Conservation (phyloP, 805 yeast species). For the Kluyveromyces siamensis region DNA sequence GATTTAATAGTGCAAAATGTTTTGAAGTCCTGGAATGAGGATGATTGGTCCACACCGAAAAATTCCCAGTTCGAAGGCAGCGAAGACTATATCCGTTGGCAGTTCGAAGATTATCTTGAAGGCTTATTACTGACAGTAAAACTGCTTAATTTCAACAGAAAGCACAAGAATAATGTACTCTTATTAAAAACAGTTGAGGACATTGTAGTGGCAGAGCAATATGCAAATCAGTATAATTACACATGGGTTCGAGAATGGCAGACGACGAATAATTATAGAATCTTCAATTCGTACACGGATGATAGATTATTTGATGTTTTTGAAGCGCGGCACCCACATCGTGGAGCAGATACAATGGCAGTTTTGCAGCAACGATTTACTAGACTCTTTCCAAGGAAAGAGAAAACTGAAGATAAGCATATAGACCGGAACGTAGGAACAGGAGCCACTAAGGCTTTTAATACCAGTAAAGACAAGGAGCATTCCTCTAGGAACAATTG, state of each 20-base stretch:
- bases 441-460: not conserved
- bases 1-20: slow-evolving; percentile 47
- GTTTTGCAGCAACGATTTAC: slow-evolving; percentile 21
- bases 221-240: slow-evolving; percentile 34
- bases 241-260: slow-evolving; percentile 47
- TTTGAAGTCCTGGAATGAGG: slow-evolving; percentile 32
- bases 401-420: slow-evolving; percentile 8
- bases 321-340: slow-evolving; percentile 36
- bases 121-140: slow-evolving; percentile 68
- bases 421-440: not conserved
- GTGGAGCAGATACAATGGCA: slow-evolving; percentile 20
- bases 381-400: slow-evolving; percentile 12
- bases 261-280: slow-evolving; percentile 41
- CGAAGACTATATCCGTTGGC: slow-evolving; percentile 81
- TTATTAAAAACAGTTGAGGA: slow-evolving; percentile 27
- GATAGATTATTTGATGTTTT: slow-evolving; percentile 60
- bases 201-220: slow-evolving; percentile 24
- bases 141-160: slow-evolving; percentile 46
- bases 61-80: slow-evolving; percentile 53
- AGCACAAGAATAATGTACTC: slow-evolving; percentile 29
- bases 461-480: slow-evolving; percentile 1
- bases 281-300: slow-evolving; percentile 52
- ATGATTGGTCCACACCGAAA: slow-evolving; percentile 33
- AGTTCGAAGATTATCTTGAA: slow-evolving; percentile 82
- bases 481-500: slow-evolving; percentile 17